Percentiles rank a stretch among this genome's conserved stretches.
These are phyloP conservation scores for Moringa oleifera DNA, from an alignment of 345 rosid genomes.

Conservation along the genomic window DNA sequence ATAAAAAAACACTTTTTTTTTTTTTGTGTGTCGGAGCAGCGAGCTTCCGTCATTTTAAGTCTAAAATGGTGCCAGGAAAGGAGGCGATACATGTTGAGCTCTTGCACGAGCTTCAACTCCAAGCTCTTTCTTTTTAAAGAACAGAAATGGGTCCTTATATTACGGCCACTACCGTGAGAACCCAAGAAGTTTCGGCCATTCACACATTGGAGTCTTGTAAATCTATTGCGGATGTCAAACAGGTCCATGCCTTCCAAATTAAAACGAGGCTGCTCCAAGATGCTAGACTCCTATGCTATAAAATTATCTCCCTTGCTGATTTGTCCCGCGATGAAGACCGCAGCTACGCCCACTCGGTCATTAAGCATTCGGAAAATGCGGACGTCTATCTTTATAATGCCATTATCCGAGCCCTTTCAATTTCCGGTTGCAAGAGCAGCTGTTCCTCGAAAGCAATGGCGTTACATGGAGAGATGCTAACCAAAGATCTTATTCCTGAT, in stretches of 20 bases:
- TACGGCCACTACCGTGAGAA: too few relatives aligned
- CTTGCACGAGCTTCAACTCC: too few relatives aligned
- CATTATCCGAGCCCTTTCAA: slow-evolving; percentile 30
- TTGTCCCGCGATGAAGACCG: slow-evolving; percentile 12
- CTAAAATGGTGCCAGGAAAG: too few relatives aligned
- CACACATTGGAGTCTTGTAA: slow-evolving; percentile 21
- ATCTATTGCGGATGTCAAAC: slow-evolving; percentile 25
- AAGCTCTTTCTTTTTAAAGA: slow-evolving; percentile 9
- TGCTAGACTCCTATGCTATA: slow-evolving; percentile 17
- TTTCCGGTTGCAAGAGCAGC: background rate
- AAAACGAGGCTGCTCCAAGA: slow-evolving; percentile 18
- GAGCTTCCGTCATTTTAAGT: too few relatives aligned
- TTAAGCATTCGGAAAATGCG: slow-evolving; percentile 10
- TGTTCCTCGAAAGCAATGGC: slow-evolving; percentile 17
- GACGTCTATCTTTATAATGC: slow-evolving; percentile 23
- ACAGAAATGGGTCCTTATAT: background rate
- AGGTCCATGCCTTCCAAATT: slow-evolving; percentile 33
- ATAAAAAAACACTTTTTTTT: too few relatives aligned
- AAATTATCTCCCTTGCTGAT: slow-evolving; percentile 12
- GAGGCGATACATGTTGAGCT: too few relatives aligned
- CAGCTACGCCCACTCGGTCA: slow-evolving; percentile 19
- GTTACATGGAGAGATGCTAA: slow-evolving; percentile 31
- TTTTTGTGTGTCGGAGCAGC: too few relatives aligned
- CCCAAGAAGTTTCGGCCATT: too few relatives aligned
- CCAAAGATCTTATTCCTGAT: slow-evolving; percentile 27